Conservation (phyloP, 495 filamentous ascomycete genomes). For the Hypomontagnella submonticulosa region DNA sequence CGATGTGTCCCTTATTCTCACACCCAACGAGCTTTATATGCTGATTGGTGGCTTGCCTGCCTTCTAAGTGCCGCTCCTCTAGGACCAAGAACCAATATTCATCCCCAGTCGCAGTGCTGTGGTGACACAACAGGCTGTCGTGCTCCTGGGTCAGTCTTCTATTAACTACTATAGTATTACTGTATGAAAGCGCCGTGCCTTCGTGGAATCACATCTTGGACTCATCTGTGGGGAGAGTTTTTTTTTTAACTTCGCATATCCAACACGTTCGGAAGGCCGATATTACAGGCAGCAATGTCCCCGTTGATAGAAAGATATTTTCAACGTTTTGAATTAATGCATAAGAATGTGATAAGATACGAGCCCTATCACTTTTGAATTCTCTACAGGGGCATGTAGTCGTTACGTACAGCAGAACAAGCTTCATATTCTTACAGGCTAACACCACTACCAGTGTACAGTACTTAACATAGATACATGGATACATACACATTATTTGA, state of each 20-base stretch:
- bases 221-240: conserved; percentile 16
- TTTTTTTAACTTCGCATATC: conserved; percentile 16
- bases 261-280: background rate
- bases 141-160: conserved; percentile 27
- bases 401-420: too few species aligned
- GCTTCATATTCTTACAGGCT: too few species aligned
- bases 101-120: conserved; percentile 32
- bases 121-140: conserved; percentile 38
- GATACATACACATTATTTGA: background rate
- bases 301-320: too few species aligned
- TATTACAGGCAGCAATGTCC: background rate
- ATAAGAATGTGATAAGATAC: too few species aligned
- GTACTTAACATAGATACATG: too few species aligned
- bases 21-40: conserved; percentile 12
- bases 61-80: conserved; percentile 35
- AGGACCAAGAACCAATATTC: conserved; percentile 41
- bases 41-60: conserved; percentile 26
- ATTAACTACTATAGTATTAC: too few species aligned
- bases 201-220: conserved; percentile 21
- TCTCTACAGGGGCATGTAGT: too few species aligned
- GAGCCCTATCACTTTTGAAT: too few species aligned
- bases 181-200: conserved; percentile 10
- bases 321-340: too few species aligned
- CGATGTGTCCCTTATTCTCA: conserved; percentile 27
- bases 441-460: too few species aligned